Conservation (phyloP, 495 filamentous ascomycete species). For the Glonium stellatum region DNA sequence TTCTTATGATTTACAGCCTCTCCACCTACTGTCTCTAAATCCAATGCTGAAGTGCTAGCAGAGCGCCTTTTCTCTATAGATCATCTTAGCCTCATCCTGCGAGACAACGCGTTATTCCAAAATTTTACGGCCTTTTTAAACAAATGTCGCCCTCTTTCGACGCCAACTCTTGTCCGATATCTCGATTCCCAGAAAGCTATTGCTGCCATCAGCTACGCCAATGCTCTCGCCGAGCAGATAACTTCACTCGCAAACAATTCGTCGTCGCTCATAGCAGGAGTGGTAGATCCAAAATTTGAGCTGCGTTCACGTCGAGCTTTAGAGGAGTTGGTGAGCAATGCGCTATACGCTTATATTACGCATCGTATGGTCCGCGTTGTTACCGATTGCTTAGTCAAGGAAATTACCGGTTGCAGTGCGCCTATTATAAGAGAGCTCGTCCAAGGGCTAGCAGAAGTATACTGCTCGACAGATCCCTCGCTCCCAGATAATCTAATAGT, state of each 20-base stretch:
- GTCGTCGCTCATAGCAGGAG: constrained; percentile 15
- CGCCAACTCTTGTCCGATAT: constrained; percentile 29
- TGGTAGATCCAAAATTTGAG: constrained; percentile 30
- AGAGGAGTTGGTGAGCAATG: constrained; percentile 34
- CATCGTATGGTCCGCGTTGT: constrained; percentile 31
- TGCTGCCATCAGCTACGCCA: constrained; percentile 35
- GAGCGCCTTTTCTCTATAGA: constrained; percentile 33
- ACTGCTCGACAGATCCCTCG: constrained; percentile 35
- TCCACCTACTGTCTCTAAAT: constrained; percentile 27
- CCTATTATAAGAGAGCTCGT: constrained; percentile 36
- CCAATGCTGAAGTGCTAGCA: constrained; percentile 31
- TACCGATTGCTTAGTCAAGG: constrained; percentile 36
- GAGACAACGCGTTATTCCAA: constrained; percentile 21
- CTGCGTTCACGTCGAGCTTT: constrained; percentile 19
- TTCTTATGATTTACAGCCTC: constrained; percentile 34
- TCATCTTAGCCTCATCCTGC: constrained; percentile 34
- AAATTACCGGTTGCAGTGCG: constrained; percentile 34
- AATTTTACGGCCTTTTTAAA: constrained; percentile 32
- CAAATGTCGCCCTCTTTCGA: constrained; percentile 29
- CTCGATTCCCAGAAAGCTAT: constrained; percentile 34
- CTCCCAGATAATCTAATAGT: constrained; percentile 35
- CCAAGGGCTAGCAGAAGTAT: constrained; percentile 36
- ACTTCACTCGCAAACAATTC: constrained; percentile 11
- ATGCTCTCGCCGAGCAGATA: constrained; percentile 29
- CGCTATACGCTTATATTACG: constrained; percentile 34